A percentile compares a stretch with the other conserved stretches of the same genome.
These are phyloP conservation scores for Penicillium aurantiogriseum DNA, from an alignment of 2,329 filamentous ascomycete species.

Conservation along the genomic window DNA sequence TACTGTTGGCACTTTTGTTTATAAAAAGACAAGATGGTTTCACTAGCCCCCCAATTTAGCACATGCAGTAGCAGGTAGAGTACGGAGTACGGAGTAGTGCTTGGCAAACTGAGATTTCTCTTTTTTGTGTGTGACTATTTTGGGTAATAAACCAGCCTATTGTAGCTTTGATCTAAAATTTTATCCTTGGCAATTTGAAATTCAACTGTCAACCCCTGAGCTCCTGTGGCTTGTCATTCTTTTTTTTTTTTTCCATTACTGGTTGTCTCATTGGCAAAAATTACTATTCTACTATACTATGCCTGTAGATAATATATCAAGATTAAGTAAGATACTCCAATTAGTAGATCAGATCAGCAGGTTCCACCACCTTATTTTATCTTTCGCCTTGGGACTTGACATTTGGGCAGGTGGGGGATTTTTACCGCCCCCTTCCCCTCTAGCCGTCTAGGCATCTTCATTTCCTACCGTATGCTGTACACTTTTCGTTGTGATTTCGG, in stretches of 20 bases:
- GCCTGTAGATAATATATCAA: neutral
- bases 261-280: neutral
- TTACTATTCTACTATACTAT: neutral
- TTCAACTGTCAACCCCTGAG: slow-evolving; percentile 1
- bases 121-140: neutral
- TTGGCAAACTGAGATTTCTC: slow-evolving; percentile 1
- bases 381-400: too few species aligned
- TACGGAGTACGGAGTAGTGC: neutral
- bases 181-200: neutral
- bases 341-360: slow-evolving; percentile 14
- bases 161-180: neutral
- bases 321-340: slow-evolving; percentile 3
- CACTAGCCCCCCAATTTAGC: neutral
- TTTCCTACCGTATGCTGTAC: neutral
- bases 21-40: neutral
- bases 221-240: neutral
- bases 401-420: too few species aligned
- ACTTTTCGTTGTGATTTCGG: neutral
- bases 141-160: neutral
- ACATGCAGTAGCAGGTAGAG: neutral
- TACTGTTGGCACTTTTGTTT: neutral
- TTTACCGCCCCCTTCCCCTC: too few species aligned
- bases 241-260: neutral
- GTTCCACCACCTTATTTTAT: slow-evolving; percentile 22
- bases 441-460: slow-evolving; percentile 7